Base-by-base conservation (phyloP, 2,329 filamentous ascomycete species). In the Metarhizium guizhouense region DNA sequence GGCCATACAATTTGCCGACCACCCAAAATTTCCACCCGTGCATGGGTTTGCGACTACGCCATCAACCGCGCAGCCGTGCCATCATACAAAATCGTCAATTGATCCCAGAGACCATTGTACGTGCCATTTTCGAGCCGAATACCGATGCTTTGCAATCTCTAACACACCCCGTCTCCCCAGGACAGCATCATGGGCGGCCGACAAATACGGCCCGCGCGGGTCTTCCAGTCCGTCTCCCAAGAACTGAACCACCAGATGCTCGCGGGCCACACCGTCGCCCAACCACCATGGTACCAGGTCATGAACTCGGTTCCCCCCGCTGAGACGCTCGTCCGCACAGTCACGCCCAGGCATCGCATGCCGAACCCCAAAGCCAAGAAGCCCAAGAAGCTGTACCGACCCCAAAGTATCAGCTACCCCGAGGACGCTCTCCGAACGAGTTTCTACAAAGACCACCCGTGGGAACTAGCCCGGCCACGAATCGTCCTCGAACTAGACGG, bases 401-500 rank as follows among this genome's bases (percentile, higher is more conserved):
- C 94, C 1, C 82, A 91, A 61, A 74, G 77, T 56, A 85, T 99
- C 60, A 75, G 74, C 54, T 96, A 94, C 69, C 83, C 87, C 58
- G 94, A 99, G 70, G 94, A 99, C 72, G 72, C 75, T 58, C 77
- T 99, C 65, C 86, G 94, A 60, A 78, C 74, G 62, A 83, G 85
- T 32, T 99, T 97, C 75, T 99, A 89, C 76, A 84, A 80, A 66
- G 93, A 99, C 70, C 94, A 99, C 69, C 94, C 94, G 5, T 99
- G 94, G 94, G 94, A 99, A 73, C 76, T 99, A 67, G 94, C 94
- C 18, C 81, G 93, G 59, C 94, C 94, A 54, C 81, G 90, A 62
- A 79, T 96, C 57, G 77, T 99, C 50, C 74, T 97, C 10, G 94
- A 99, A 73, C 77, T 85, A 62, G 87, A 93, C 65, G 94, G 94